phyloP scores from a whole-genome alignment of 768 basidiomycete species.

The Phlebiopsis flavidoalba region DNA sequence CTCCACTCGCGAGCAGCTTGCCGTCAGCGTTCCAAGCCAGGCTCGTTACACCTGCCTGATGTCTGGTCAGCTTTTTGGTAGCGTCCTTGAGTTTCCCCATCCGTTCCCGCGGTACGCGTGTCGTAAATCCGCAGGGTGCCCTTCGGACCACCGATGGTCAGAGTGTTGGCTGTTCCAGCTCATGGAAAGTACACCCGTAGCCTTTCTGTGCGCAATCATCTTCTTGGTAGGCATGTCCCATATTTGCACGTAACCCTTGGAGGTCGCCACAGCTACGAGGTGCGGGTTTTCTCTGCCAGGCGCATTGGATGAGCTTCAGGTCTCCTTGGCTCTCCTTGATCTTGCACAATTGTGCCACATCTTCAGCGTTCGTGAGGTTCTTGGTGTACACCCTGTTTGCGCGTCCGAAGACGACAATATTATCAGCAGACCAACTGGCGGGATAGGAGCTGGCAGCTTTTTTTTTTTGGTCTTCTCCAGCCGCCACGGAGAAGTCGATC shows the following conservation, averaged over 20 bases:
- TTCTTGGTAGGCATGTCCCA: constrained; percentile 65
- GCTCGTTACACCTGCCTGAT: constrained; percentile 61
- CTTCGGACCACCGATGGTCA: constrained; percentile 62
- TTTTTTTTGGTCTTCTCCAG: constrained; percentile 9
- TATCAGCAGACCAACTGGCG: constrained; percentile 38
- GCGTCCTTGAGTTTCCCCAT: constrained; percentile 48
- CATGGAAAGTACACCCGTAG: constrained; percentile 54
- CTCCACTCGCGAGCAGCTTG: constrained; percentile 68
- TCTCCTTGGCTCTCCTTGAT: constrained; percentile 41
- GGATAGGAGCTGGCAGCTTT: constrained; percentile 18
- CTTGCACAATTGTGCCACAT: constrained; percentile 47
- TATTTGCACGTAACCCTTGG: constrained; percentile 60
- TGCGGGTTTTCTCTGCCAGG: constrained; percentile 27
- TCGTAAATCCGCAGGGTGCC: constrained; percentile 76
- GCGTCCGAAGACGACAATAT: constrained; percentile 44
- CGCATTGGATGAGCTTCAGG: constrained; percentile 38
- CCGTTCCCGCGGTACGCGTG: constrained; percentile 39
- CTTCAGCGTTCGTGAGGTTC: constrained; percentile 32
- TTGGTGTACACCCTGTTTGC: constrained; percentile 53
- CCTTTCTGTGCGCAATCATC: constrained; percentile 47
- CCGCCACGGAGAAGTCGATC: constrained; percentile 15
- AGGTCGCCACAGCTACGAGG: constrained; percentile 56
- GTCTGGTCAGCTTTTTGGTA: constrained; percentile 59
- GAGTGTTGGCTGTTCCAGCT: constrained; percentile 59
- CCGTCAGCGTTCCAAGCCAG: constrained; percentile 67